These are phyloP conservation scores for Myxozyma lipomycoides DNA, from an alignment of 805 yeast species.

Conservation along the genomic window DNA sequence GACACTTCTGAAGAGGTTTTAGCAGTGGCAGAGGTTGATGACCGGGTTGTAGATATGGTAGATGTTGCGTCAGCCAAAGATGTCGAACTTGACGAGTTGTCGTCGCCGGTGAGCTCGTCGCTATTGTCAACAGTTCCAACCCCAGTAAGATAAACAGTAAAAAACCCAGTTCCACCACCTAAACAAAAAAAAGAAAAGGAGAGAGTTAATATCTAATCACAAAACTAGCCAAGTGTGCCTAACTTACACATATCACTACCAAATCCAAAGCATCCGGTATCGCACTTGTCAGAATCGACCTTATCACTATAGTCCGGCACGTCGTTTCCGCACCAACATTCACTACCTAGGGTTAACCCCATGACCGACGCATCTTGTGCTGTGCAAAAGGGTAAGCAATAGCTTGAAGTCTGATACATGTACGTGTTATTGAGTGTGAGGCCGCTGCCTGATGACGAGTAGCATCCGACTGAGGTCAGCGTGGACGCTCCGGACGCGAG, in stretches of 20 bases:
- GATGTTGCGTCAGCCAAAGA: slow-evolving; percentile 35
- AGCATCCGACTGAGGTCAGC: slow-evolving; percentile 40
- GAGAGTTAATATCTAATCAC: background rate
- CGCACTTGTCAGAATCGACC: slow-evolving; percentile 41
- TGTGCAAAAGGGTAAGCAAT: slow-evolving; percentile 54
- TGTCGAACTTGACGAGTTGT: slow-evolving; percentile 32
- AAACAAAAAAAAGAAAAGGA: background rate
- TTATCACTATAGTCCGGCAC: slow-evolving; percentile 33
- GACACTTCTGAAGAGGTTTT: slow-evolving; percentile 33
- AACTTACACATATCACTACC: slow-evolving; percentile 53
- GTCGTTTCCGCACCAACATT: slow-evolving; percentile 65
- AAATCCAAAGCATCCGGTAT: slow-evolving; percentile 56
- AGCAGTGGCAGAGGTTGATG: slow-evolving; percentile 36
- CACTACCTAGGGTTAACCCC: slow-evolving; percentile 49
- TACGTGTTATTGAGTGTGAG: slow-evolving; percentile 47
- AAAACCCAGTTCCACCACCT: slow-evolving; percentile 46
- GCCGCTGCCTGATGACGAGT: slow-evolving; percentile 35
- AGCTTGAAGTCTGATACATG: slow-evolving; percentile 55
- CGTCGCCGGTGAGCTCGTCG: slow-evolving; percentile 20
- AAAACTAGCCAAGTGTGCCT: slow-evolving; percentile 31
- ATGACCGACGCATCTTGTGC: slow-evolving; percentile 44
- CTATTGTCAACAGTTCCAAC: slow-evolving; percentile 20
- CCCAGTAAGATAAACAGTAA: slow-evolving; percentile 34
- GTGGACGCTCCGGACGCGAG: background rate
- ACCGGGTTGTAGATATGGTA: slow-evolving; percentile 36